These are phyloP conservation scores for Rhodofomes roseus DNA, from an alignment of 1,284 basidiomycete genomes.

Conservation along the genomic window DNA sequence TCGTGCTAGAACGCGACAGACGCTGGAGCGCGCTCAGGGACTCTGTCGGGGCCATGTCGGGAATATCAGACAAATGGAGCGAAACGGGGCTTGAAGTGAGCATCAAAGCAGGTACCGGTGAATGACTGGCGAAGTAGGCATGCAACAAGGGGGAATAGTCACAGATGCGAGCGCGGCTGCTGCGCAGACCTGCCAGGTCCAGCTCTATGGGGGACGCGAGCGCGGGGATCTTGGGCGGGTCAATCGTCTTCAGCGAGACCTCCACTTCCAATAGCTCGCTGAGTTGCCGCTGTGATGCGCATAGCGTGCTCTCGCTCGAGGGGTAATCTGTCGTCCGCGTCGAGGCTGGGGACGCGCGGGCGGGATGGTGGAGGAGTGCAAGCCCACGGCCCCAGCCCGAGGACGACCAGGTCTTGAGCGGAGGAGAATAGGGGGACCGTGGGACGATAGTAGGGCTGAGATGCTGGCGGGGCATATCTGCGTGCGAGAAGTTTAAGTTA, in stretches of 20 bases:
- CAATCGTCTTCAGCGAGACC: slow-evolving; percentile 1
- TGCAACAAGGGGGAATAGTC: neutral
- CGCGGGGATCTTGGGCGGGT: neutral
- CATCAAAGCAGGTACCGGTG: neutral
- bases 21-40: neutral
- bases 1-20: neutral
- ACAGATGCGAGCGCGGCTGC: neutral
- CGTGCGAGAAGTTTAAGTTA: slow-evolving; percentile 4
- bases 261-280: slow-evolving; percentile 7
- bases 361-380: slow-evolving; percentile 2
- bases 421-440: slow-evolving; percentile 7
- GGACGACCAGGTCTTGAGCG: slow-evolving; percentile 1
- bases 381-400: neutral
- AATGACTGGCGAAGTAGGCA: neutral
- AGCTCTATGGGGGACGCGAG: neutral
- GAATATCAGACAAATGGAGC: neutral
- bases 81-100: neutral
- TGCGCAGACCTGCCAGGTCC: neutral
- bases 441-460: slow-evolving; percentile 14
- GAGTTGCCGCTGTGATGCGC: slow-evolving; percentile 14
- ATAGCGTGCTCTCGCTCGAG: slow-evolving; percentile 11
- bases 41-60: neutral
- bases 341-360: slow-evolving; percentile 4
- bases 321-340: neutral
- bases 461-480: slow-evolving; percentile 16